Percentiles rank a stretch among this genome's conserved stretches.
These are phyloP conservation scores for Plasmodium fragile DNA, from an alignment of 169 alveolate species.

Conservation along the genomic window DNA sequence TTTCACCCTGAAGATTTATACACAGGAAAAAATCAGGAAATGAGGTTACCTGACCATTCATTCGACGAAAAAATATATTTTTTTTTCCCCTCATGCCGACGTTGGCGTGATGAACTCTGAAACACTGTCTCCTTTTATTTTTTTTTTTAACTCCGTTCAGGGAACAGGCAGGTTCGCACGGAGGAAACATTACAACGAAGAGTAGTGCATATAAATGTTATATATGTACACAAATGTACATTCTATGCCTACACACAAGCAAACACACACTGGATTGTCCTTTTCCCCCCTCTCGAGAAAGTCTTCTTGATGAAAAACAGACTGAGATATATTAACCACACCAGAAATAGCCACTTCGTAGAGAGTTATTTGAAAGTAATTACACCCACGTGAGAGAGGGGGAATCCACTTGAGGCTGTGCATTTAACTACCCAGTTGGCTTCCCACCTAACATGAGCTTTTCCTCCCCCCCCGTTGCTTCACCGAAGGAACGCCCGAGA, in stretches of 20 bases:
- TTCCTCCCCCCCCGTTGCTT: background rate
- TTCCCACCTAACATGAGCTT: background rate
- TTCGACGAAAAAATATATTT: background rate
- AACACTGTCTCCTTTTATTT: background rate
- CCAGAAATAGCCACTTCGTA: conserved; percentile 20
- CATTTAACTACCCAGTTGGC: background rate
- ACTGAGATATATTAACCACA: conserved; percentile 35
- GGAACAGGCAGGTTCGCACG: conserved; percentile 19
- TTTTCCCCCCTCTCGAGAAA: background rate
- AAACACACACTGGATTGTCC: background rate
- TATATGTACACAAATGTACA: background rate
- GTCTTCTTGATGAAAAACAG: conserved; percentile 72
- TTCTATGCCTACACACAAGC: background rate
- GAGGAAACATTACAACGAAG: background rate
- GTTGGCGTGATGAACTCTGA: background rate
- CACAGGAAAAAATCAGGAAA: conserved; percentile 14
- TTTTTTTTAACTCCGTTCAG: conserved; percentile 3
- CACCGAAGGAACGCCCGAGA: conserved; percentile 22
- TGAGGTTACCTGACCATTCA: conserved; percentile 4
- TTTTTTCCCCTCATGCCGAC: background rate
- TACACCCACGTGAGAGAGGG: background rate
- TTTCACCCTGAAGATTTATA: conserved; percentile 6
- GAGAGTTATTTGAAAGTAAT: conserved; percentile 61
- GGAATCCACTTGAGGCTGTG: background rate
- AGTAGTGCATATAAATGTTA: background rate